Evolutionary conservation across 345 rosid species (phyloP).

Genomic region (Anacardium occidentale): DNA sequence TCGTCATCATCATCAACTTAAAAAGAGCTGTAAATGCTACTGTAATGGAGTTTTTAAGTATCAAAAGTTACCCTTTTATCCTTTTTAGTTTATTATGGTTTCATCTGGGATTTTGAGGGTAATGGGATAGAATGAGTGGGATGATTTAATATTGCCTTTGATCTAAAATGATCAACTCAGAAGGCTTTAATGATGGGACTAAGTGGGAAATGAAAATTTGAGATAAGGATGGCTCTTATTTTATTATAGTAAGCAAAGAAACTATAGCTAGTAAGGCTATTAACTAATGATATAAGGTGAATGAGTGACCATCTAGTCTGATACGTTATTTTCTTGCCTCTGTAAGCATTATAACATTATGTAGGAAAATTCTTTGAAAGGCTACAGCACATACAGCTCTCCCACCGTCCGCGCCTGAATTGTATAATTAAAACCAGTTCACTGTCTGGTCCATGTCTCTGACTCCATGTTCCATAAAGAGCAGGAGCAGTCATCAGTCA

Average conservation of each 20-base stretch:
- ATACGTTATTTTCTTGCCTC: too few relatives aligned
- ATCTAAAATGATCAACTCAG: not conserved
- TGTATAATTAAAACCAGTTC: not conserved
- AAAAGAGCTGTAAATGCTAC: not conserved
- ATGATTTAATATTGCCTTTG: constrained; percentile 13
- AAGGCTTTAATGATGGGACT: constrained; percentile 5
- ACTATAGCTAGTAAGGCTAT: not conserved
- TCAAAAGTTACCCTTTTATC: not conserved
- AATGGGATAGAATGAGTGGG: not conserved
- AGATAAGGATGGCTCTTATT: not conserved
- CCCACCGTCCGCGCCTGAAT: not conserved
- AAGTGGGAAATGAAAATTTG: not conserved
- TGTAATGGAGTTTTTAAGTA: constrained; percentile 2
- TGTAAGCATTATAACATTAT: not conserved
- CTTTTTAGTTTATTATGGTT: too few relatives aligned
- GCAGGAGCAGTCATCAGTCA: not conserved
- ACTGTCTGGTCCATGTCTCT: constrained; percentile 8
- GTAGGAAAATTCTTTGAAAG: not conserved
- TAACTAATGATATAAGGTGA: too few relatives aligned
- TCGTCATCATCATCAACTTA: not conserved
- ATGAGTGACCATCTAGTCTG: too few relatives aligned
- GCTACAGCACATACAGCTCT: not conserved
- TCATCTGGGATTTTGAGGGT: too few relatives aligned
- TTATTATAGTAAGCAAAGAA: not conserved
- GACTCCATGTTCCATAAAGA: not conserved